Conservation (phyloP, 805 yeast genomes). For the Candida dendrica region DNA sequence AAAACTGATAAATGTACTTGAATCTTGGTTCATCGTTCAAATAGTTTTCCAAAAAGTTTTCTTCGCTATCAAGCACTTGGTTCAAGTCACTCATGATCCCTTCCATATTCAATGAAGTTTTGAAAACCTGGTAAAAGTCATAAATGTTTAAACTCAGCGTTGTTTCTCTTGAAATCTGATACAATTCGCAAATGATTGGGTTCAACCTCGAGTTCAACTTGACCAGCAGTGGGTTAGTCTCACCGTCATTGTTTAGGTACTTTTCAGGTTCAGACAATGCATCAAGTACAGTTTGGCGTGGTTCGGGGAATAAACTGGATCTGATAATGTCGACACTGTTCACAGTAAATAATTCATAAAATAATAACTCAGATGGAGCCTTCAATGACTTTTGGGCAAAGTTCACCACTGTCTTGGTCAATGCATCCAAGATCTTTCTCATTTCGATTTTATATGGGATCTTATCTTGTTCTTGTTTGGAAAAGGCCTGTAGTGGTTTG, state of each 20-base stretch:
- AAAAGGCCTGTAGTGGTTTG: not conserved
- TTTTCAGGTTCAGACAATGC: slow-evolving; percentile 34
- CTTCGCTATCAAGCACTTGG: slow-evolving; percentile 12
- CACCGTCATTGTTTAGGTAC: slow-evolving; percentile 15
- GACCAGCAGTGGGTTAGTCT: slow-evolving; percentile 8
- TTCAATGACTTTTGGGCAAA: slow-evolving; percentile 10
- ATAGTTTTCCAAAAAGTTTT: slow-evolving; percentile 11
- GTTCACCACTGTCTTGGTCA: slow-evolving; percentile 10
- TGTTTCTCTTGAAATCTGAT: slow-evolving; percentile 72
- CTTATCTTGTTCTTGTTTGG: slow-evolving; percentile 2
- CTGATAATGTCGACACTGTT: slow-evolving; percentile 24
- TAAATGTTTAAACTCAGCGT: slow-evolving; percentile 58
- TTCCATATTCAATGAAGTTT: slow-evolving; percentile 34
- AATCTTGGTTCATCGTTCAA: slow-evolving; percentile 20
- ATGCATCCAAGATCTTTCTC: slow-evolving; percentile 10
- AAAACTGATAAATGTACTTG: slow-evolving; percentile 20
- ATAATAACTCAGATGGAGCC: slow-evolving; percentile 18
- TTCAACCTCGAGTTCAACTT: slow-evolving; percentile 31
- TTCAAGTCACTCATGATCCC: slow-evolving; percentile 20
- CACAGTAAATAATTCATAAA: slow-evolving; percentile 37
- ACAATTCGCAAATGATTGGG: slow-evolving; percentile 53
- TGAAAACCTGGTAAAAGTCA: slow-evolving; percentile 61
- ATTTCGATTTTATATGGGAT: slow-evolving; percentile 17
- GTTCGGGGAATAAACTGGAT: slow-evolving; percentile 35
- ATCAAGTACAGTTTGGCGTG: slow-evolving; percentile 32